Base-by-base conservation (phyloP, 768 basidiomycete genomes). In the Termitomyces sp. region DNA sequence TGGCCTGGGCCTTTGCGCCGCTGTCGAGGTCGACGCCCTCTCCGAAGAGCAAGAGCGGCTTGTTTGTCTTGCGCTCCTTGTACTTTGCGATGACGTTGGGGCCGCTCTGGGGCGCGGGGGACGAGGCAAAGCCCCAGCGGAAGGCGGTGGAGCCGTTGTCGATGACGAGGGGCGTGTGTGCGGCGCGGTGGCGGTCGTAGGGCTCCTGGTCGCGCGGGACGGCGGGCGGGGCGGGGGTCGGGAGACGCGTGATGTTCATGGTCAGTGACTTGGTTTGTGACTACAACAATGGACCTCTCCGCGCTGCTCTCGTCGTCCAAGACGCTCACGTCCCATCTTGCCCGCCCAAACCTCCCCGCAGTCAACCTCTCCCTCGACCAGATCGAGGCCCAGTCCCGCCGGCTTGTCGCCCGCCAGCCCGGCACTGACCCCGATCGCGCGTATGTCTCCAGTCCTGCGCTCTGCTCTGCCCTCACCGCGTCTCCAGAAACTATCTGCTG, bases 331-430 rank as follows among this genome's bases (percentile, higher is more conserved):
- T 84, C 87, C 0, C 90, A 94, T 69, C 74, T 94, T 29, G 81
- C 85, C 4, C 79, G 83, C 45, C 87, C 87, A 4, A 93, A 97
- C 64, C 76, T 98, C 1, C 96, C 96, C 12, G 82, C 89, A 3
- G 87, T 99, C 44, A 84, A 90, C 56, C 86, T 96, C 56, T 92
- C 93, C 1, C 81, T 98, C 33, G 94, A 96, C 71, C 93, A 98
- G 75, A 90, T 99, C 61, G 96, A 98, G 70, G 86, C 89, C 0
- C 93, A 96, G 73, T 94, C 92, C 2, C 82, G 94, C 20, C 81
- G 88, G 42, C 85, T 98, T 26, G 86, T 90, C 5, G 84, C 89
- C 24, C 81, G 86, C 44, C 87, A 89, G 65, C 81, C 83, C 5
- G 81, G 78, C 29, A 71, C 87, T 0, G 90, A 91, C 70, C 74